Percentiles rank a stretch among this genome's conserved stretches.
Evolutionary conservation across 2,329 filamentous ascomycete genomes (phyloP).

Genomic region (Macroventuria anomochaeta): DNA sequence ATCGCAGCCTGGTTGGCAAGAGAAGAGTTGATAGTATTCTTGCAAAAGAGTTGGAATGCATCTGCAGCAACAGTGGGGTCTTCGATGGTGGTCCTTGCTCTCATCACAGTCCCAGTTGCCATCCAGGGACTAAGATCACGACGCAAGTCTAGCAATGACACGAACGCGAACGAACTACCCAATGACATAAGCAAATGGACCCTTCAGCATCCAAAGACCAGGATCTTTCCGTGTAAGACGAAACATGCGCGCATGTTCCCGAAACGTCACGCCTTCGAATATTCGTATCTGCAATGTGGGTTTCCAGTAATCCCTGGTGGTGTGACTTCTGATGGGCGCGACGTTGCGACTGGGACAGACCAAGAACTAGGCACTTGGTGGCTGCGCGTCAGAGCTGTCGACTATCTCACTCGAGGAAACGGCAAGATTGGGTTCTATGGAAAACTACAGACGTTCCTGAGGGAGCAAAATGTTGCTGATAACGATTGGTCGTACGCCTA

Average conservation of each 20-base stretch:
- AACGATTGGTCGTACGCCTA: constrained; percentile 71
- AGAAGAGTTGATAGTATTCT: constrained; percentile 9
- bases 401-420: constrained; percentile 66
- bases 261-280: constrained; percentile 70
- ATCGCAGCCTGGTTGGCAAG: constrained; percentile 18
- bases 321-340: constrained; percentile 25
- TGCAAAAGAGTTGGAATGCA: constrained; percentile 21
- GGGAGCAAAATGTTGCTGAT: constrained; percentile 63
- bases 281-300: constrained; percentile 73
- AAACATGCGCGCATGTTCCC: constrained; percentile 72
- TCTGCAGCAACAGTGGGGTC: constrained; percentile 5
- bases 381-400: constrained; percentile 65
- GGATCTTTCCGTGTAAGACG: constrained; percentile 70
- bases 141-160: not conserved
- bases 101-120: constrained; percentile 22
- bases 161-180: not conserved
- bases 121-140: constrained; percentile 10
- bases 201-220: constrained; percentile 30
- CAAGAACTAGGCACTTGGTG: constrained; percentile 53
- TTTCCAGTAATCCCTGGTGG: constrained; percentile 70
- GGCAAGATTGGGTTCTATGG: constrained; percentile 62
- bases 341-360: constrained; percentile 31
- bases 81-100: constrained; percentile 9
- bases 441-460: constrained; percentile 68
- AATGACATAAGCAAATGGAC: constrained; percentile 18